Conservation (phyloP, 2,329 filamentous ascomycete species). For the Aureobasidium sp. region DNA sequence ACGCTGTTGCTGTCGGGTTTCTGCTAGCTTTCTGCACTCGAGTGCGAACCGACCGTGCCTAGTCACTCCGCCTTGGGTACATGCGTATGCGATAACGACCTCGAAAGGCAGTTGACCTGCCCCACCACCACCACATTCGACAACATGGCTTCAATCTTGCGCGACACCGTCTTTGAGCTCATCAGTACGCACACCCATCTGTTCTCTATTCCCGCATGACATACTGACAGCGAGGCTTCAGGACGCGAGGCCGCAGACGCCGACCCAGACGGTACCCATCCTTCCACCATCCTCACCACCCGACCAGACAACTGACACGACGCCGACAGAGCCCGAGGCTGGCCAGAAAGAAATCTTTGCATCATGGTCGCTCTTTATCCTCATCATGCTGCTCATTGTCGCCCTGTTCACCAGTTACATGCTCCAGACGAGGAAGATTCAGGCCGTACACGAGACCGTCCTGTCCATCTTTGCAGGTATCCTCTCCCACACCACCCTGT, state of each 20-base stretch:
- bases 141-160: constrained; percentile 13
- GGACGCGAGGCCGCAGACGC: constrained; percentile 38
- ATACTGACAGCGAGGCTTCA: constrained; percentile 15
- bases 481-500: constrained; percentile 13
- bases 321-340: constrained; percentile 58
- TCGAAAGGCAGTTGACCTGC: constrained; percentile 10
- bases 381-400: constrained; percentile 85
- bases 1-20: background rate
- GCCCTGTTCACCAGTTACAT: constrained; percentile 97
- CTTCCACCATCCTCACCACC: background rate
- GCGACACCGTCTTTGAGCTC: constrained; percentile 19
- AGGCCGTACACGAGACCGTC: constrained; percentile 95
- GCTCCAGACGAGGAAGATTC: constrained; percentile 91
- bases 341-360: constrained; percentile 89
- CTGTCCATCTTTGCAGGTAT: constrained; percentile 93
- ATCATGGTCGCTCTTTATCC: constrained; percentile 95
- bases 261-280: constrained; percentile 33
- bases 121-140: background rate
- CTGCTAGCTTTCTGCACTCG: background rate
- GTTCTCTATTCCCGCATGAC: background rate
- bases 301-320: constrained; percentile 8
- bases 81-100: constrained; percentile 11
- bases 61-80: background rate
- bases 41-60: background rate
- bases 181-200: constrained; percentile 27